A percentile compares a stretch with the other conserved stretches of the same genome.
Conservation (phyloP, 805 yeast genomes). For the Zygoascus biomembranicola region DNA sequence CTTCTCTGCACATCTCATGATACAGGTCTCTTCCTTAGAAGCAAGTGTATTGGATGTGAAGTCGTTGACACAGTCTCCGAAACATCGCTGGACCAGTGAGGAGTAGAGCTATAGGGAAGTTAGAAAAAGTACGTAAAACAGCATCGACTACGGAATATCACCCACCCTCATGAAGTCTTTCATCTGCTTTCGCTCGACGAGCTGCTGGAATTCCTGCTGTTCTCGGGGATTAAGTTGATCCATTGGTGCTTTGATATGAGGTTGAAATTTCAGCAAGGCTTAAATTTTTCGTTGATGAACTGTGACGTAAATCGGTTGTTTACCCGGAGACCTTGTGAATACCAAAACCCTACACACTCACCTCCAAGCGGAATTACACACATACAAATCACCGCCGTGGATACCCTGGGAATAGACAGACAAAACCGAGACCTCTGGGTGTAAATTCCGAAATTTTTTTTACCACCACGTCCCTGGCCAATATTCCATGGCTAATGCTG, state of each 20-base stretch:
- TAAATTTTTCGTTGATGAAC: background rate
- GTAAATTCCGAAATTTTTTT: too few relatives aligned
- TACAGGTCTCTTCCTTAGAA: slow-evolving; percentile 75
- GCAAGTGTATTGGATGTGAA: slow-evolving; percentile 89
- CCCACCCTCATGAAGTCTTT: slow-evolving; percentile 90
- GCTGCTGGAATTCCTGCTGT: slow-evolving; percentile 92
- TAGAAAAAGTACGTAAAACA: background rate
- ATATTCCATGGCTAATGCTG: background rate
- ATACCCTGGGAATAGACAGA: too few relatives aligned
- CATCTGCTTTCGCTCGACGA: slow-evolving; percentile 97
- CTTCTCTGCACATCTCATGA: slow-evolving; percentile 90
- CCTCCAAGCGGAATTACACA: too few relatives aligned
- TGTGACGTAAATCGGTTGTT: background rate
- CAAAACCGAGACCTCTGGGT: too few relatives aligned
- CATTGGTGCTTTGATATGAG: slow-evolving; percentile 38
- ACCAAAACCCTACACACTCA: too few relatives aligned
- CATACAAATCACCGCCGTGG: too few relatives aligned
- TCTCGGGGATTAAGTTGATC: slow-evolving; percentile 92
- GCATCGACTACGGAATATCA: slow-evolving; percentile 6
- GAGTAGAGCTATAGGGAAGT: slow-evolving; percentile 54
- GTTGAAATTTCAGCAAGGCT: background rate
- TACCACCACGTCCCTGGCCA: background rate
- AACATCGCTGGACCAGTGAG: slow-evolving; percentile 91
- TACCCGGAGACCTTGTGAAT: background rate
- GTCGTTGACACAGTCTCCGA: slow-evolving; percentile 95